phyloP scores from a whole-genome alignment of 169 alveolate species.

The Eimeria sp. region DNA sequence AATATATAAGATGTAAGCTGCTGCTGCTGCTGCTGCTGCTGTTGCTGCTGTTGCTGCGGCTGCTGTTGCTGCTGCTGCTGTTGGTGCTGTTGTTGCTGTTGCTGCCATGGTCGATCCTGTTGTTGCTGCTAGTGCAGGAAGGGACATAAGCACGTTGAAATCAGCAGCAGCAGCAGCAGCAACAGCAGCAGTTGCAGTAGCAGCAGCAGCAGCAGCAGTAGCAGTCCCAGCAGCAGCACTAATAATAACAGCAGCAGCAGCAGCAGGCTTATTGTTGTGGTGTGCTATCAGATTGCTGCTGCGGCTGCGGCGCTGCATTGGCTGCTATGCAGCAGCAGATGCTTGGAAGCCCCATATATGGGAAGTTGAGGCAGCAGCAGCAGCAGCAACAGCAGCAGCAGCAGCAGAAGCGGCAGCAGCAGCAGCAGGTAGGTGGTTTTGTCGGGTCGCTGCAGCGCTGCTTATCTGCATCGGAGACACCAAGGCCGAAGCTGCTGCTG shows the following conservation, averaged over 20 bases:
- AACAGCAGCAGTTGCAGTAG: too few relatives aligned
- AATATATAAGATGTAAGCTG: constrained; percentile 13
- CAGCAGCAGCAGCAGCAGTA: background rate
- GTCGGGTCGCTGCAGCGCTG: constrained; percentile 30
- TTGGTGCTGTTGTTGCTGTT: background rate
- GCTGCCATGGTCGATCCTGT: background rate
- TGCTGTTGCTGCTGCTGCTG: background rate
- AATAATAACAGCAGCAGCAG: background rate
- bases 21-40: background rate
- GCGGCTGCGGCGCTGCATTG: constrained; percentile 38
- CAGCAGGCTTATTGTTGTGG: background rate
- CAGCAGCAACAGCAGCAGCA: background rate
- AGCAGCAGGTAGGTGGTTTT: too few relatives aligned
- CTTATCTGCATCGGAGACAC: background rate
- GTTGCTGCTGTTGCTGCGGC: background rate
- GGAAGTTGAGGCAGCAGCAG: background rate
- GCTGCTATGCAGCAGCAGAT: constrained; percentile 11
- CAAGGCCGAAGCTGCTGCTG: constrained; percentile 5
- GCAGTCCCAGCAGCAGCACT: background rate
- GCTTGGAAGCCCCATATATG: background rate
- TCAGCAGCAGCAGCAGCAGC: too few relatives aligned
- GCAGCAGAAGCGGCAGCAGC: too few relatives aligned
- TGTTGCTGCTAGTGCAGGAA: too few relatives aligned
- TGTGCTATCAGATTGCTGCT: constrained; percentile 25
- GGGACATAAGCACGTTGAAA: too few relatives aligned